Base-by-base conservation (phyloP, 176 grass and related monocot genomes). In the Puccinellia tenuiflora region DNA sequence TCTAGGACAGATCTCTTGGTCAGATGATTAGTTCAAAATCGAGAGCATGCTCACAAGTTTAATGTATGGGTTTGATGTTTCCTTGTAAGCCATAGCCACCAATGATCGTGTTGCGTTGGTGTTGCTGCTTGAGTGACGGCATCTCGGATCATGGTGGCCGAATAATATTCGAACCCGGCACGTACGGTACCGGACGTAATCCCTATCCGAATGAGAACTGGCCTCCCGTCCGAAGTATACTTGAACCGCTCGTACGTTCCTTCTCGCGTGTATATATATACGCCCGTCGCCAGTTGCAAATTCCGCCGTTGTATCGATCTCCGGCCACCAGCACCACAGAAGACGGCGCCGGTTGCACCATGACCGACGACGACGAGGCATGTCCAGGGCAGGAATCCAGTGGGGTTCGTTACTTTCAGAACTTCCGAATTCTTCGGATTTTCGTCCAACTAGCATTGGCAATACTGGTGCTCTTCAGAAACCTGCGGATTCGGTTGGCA, bases 1-100 rank as follows among this genome's bases (percentile, higher is more conserved):
- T 79, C 68, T 85, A 72, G 25, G 43, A 65, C 72, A 86, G 42
- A 13, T 87, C 14, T 14, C 20, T 10, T 29, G 2, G 39, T 88
- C 33, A 53, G 28, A 62, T 18, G 29, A 56, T 25, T 72, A 81
- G 66, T 63, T 22, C 7, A 42, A 46, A 60, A 3, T 73, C 0
- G 7, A 18, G 18, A 14, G 7, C 38, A 16, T 59, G 25, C 22
- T 57, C 37, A 22, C 3, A 59, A 73, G 51, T 43, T 72, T 16
- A 31, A 21, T 60, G 18, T 38, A 12, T 47, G 6, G 11, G 22
- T 72, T 82, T 83, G 68, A 34, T 33, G 50, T 57, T 70, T 22
- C 22, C 39, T 45, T 24, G 42, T 47, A 57, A 72, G 11, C 38
- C n/a, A 68, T 15, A 25, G 38, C 24, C 24, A 61, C n/a, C n/a